A percentile compares a stretch with the other conserved stretches of the same genome.
These are phyloP conservation scores for Sequoia sempervirens DNA, from an alignment of 75 land plant species.

Conservation along the genomic window DNA sequence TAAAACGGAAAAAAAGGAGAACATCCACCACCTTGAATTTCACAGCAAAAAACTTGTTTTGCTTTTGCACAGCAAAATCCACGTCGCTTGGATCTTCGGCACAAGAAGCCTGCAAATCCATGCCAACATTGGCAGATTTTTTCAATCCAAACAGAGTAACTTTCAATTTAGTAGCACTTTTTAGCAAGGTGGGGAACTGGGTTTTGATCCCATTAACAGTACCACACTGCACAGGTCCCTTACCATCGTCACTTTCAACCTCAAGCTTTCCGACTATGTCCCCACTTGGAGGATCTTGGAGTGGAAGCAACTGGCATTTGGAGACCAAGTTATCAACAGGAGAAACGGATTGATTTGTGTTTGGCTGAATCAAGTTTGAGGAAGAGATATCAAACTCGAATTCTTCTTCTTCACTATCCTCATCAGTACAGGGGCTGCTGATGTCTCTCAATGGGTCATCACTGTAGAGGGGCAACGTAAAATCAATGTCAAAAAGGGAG, in stretches of 20 bases:
- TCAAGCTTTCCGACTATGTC: neutral
- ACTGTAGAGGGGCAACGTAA: constrained; percentile 40
- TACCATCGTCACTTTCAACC: constrained; percentile 10
- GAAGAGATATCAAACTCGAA: constrained; percentile 22
- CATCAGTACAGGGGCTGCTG: neutral
- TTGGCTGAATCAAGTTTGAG: constrained; percentile 9
- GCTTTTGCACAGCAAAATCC: constrained; percentile 2
- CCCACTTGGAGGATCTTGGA: constrained; percentile 17
- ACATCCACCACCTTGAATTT: constrained; percentile 62
- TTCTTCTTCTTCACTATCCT: constrained; percentile 6
- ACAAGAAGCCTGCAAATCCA: neutral
- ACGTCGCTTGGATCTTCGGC: neutral
- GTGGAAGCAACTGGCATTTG: constrained; percentile 32
- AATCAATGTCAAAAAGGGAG: constrained; percentile 62
- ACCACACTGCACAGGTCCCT: neutral
- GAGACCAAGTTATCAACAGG: constrained; percentile 37
- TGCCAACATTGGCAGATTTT: constrained; percentile 21
- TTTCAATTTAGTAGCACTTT: constrained; percentile 47
- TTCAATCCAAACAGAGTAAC: constrained; percentile 43
- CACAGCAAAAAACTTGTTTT: constrained; percentile 38
- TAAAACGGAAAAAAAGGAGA: constrained; percentile 44
- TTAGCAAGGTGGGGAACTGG: constrained; percentile 33
- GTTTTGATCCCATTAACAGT: constrained; percentile 9
- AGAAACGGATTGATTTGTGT: constrained; percentile 16
- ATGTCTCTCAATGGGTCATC: constrained; percentile 7